Conservation (phyloP, 2,329 filamentous ascomycete species). For the Cadophora luteo-olivacea region DNA sequence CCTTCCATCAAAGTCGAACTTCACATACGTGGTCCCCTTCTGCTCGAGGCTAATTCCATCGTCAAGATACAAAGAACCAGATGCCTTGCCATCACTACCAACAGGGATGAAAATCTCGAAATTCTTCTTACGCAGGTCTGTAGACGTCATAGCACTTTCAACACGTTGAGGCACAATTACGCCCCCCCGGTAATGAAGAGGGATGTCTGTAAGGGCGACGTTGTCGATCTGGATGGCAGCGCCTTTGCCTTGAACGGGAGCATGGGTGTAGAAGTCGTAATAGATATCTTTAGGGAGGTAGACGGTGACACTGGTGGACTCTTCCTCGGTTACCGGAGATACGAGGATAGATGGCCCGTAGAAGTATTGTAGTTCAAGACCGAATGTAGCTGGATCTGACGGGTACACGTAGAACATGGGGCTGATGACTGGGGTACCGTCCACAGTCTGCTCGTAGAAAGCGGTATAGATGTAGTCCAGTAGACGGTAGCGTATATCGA, state of each 20-base stretch:
- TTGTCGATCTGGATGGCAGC: conserved; percentile 48
- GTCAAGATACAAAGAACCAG: conserved; percentile 76
- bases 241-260: conserved; percentile 51
- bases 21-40: conserved; percentile 59
- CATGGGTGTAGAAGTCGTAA: conserved; percentile 59
- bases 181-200: conserved; percentile 72
- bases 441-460: conserved; percentile 62
- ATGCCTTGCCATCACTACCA: conserved; percentile 64
- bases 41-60: conserved; percentile 75
- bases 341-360: conserved; percentile 57
- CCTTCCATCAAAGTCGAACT: conserved; percentile 63
- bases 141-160: conserved; percentile 66
- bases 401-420: conserved; percentile 78
- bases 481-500: conserved; percentile 76
- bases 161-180: conserved; percentile 67
- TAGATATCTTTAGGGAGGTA: conserved; percentile 58
- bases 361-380: conserved; percentile 57
- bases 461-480: conserved; percentile 82
- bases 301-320: conserved; percentile 51
- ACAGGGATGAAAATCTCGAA: conserved; percentile 77
- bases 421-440: conserved; percentile 70
- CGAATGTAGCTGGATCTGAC: conserved; percentile 52
- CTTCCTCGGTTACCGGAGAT: conserved; percentile 55
- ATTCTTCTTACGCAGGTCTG: conserved; percentile 64
- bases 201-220: conserved; percentile 58